A percentile compares a stretch with the other conserved stretches of the same genome.
Conservation (phyloP, 139 green algal species). For the Astrephomene gubernaculifera region DNA sequence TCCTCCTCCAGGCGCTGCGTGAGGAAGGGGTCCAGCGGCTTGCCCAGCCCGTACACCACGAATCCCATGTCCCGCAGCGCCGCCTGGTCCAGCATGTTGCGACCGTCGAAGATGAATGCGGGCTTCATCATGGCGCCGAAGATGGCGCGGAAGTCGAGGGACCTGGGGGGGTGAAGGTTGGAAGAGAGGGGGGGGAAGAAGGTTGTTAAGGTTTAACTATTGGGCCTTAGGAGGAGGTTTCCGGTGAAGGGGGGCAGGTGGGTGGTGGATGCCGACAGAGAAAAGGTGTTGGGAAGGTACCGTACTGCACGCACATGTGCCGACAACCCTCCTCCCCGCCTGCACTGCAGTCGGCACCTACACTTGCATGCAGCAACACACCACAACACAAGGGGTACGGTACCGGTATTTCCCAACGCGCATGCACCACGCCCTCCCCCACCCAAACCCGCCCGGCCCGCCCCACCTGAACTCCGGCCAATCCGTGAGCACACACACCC, state of each 20-base stretch:
- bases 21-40: constrained; percentile 94
- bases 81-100: constrained; percentile 88
- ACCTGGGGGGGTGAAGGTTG: constrained; percentile 63
- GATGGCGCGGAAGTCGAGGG: constrained; percentile 73
- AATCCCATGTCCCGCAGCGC: constrained; percentile 91
- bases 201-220: not conserved
- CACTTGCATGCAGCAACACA: not conserved
- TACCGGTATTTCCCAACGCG: not conserved
- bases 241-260: no score
- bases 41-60: constrained; percentile 94
- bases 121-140: constrained; percentile 94
- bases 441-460: not conserved
- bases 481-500: constrained; percentile 90
- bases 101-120: constrained; percentile 93
- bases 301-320: not conserved
- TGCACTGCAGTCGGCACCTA: not conserved
- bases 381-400: no score
- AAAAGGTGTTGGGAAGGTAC: not conserved
- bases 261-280: no score
- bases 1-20: constrained; percentile 38
- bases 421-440: not conserved
- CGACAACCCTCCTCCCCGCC: not conserved
- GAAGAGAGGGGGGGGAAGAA: no score
- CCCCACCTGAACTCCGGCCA: constrained; percentile 94
- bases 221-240: not conserved